Base-by-base conservation (phyloP, 1,284 basidiomycete genomes). In the Pseudomicrostroma phylloplanum region DNA sequence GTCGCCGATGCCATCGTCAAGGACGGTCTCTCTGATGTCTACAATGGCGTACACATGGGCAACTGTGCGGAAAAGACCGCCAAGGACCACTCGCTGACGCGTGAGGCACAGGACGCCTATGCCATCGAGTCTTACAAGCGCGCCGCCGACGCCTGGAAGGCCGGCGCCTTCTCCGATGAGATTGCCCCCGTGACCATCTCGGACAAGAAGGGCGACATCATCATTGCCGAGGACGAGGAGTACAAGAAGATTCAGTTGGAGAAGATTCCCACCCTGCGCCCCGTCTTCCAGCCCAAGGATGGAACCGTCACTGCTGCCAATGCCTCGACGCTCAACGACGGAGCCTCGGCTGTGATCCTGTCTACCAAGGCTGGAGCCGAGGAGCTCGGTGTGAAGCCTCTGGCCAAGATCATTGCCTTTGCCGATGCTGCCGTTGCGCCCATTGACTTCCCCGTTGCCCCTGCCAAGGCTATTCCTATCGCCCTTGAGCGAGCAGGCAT, bases 361-460 rank as follows among this genome's bases (percentile, higher is more conserved):
- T 80, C 79, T 41, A 68, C 66, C 36, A 68, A 67, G 53, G 74
- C 72, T 12, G 73, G 74, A 57, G 70, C 71, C 15, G 71, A 77
- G 53, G 79, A 80, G 68, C 68, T 74, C 30, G 75, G 77, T 41
- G 66, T 77, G 36, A 80, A 79, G 67, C 80, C 81, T 41, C 64
- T 82, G 39, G 81, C 81, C 39, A 78, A 77, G 70, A 79, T 82
- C 48, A 58, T 82, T 46, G 92, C 92, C 6, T 97, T 90, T 81
- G 92, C 96, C 66, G 96, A 99, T 82, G 92, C 90, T 67, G 96
- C 96, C 74, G 88, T 92, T 72, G 91, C 91, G 39, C 96, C 96
- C 43, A 89, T 97, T 73, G 92, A 98, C 81, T 99, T 99, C 87
- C 92, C 94, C 55, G 86, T 87, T 71, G 96, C 96, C 36, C 96